These are phyloP conservation scores for Teratosphaeria gauchensis DNA, from an alignment of 2,329 filamentous ascomycete species.

Conservation along the genomic window DNA sequence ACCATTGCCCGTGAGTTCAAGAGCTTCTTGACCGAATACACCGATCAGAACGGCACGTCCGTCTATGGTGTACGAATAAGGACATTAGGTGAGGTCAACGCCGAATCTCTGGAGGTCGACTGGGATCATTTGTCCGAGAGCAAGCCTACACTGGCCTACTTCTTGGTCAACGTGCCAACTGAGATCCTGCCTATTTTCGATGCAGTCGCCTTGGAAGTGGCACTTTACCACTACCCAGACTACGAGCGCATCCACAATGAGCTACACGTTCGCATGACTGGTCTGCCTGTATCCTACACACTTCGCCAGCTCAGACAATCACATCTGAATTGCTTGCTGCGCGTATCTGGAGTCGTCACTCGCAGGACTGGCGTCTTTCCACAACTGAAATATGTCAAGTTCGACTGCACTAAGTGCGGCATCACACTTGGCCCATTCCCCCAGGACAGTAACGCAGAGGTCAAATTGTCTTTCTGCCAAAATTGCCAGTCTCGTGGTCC, in stretches of 20 bases:
- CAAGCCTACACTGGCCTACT: constrained; percentile 91
- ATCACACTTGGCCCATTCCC: constrained; percentile 90
- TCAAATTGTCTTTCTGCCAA: constrained; percentile 93
- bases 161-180: constrained; percentile 88
- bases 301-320: constrained; percentile 89
- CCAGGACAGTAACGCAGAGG: constrained; percentile 91
- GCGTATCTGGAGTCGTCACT: constrained; percentile 91
- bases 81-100: constrained; percentile 93
- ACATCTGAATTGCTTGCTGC: constrained; percentile 89
- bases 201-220: constrained; percentile 91
- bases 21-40: constrained; percentile 92
- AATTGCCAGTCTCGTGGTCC: constrained; percentile 92
- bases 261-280: constrained; percentile 93
- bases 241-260: constrained; percentile 97
- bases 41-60: constrained; percentile 76
- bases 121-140: constrained; percentile 84
- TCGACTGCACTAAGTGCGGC: constrained; percentile 90
- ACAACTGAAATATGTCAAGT: constrained; percentile 96
- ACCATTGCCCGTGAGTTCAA: constrained; percentile 97
- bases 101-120: constrained; percentile 90
- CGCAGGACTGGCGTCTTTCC: constrained; percentile 91
- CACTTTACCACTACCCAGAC: constrained; percentile 90
- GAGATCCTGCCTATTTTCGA: constrained; percentile 96
- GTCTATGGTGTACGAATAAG: constrained; percentile 92
- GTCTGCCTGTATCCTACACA: constrained; percentile 89